Evolutionary conservation across 345 rosid species (phyloP), one percentile per base, ranked within the genome.

Genomic region (Salix koriyanagi): DNA sequence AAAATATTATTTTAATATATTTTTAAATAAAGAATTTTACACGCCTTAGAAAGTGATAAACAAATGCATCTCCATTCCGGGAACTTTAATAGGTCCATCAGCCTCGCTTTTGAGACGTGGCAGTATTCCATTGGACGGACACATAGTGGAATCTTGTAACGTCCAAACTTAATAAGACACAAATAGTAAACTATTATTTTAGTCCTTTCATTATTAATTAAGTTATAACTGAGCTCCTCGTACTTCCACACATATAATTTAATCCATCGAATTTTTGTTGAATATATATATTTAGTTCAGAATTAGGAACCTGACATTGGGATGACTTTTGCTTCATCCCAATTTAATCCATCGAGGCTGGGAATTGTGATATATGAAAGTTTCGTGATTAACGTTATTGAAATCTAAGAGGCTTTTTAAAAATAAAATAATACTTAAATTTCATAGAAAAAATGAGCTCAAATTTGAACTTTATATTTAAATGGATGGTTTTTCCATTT

Each of bases 51-150:
- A 23, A 58, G 28, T 12, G 2, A 58, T 1, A 26, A 26, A 10
- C 1, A 13, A 58, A 23, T 8, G n/a, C 14, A 14, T 26, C 18
- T 26, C 3, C 67, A 62, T 13, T 4, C 3, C 36, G 32, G 66
- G 3, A 5, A 62, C 16, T 26, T 62, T 61, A 39, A 50, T 18
- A 32, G 23, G 4, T 32, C 16, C 39, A 11, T 65, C 67, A 1
- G 0, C 15, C 0, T 64, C 58, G 4, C 41, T 19, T n/a, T 41
- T 7, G 13, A 4, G 23, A 76, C 81, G 73, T 76, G 85, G 76
- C 85, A 16, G 18, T 16, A 39, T 56, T 4, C 42, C 21, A 79
- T 70, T 77, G 74, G 80, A 0, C 2, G 0, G 0, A 0, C 23
- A 30, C 18, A 67, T 36, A 14, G 26, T 46, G 67, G 78, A 73